These are phyloP conservation scores for Leptographium procerum DNA, from an alignment of 2,329 filamentous ascomycete genomes.

Conservation along the genomic window DNA sequence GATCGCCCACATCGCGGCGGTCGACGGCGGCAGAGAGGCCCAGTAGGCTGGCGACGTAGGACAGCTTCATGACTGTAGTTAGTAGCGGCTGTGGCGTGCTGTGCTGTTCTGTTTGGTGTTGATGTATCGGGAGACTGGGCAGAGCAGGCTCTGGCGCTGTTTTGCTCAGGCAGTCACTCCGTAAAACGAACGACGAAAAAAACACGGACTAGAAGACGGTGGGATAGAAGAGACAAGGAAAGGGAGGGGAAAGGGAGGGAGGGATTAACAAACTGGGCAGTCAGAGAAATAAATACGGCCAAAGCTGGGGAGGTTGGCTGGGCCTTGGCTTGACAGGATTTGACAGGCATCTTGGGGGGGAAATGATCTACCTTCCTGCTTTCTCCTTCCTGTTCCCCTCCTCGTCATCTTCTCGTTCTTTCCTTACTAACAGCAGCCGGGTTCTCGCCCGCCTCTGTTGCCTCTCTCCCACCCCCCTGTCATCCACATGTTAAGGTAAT, in stretches of 20 bases:
- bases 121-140: not conserved
- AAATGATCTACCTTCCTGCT: too few species aligned
- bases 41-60: not conserved
- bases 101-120: too few species aligned
- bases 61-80: not conserved
- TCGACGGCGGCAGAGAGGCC: not conserved
- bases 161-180: too few species aligned
- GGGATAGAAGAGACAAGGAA: not conserved
- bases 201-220: not conserved
- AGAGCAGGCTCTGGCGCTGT: not conserved
- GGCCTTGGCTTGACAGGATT: too few species aligned
- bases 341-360: too few species aligned
- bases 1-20: not conserved
- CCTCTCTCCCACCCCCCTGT: not conserved
- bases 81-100: not conserved
- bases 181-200: not conserved
- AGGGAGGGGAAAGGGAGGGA: not conserved
- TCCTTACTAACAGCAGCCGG: too few species aligned
- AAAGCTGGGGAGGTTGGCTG: too few species aligned
- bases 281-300: not conserved
- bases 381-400: too few species aligned
- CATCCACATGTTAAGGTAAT: not conserved
- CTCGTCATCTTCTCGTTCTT: too few species aligned
- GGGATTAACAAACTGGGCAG: not conserved
- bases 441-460: too few species aligned